Evolutionary conservation across 306 rosid genomes (phyloP).

Genomic region (Pyrus pyrifolia): DNA sequence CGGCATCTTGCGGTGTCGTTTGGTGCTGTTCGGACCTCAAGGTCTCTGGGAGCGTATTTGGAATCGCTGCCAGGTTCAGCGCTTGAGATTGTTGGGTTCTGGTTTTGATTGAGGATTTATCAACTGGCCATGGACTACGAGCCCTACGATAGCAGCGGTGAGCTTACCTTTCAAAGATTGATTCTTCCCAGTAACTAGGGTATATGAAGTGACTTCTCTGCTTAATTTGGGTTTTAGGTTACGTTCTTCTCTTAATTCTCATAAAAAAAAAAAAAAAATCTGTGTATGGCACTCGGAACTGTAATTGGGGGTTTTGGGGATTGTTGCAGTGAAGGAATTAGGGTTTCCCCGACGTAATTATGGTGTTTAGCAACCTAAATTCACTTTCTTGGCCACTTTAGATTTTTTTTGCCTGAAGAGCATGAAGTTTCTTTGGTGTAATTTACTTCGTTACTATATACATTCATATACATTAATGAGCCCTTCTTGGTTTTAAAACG

Average conservation of each 20-base stretch:
- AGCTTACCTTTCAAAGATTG: constrained; percentile 21
- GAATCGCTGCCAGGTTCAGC: not conserved
- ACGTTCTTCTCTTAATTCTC: constrained; percentile 9
- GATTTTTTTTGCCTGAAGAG: not conserved
- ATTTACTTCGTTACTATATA: not conserved
- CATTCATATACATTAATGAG: not conserved
- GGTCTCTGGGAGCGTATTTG: not conserved
- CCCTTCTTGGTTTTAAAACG: not conserved
- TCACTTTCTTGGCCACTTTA: not conserved
- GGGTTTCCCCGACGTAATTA: not conserved
- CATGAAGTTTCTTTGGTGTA: not conserved
- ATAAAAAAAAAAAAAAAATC: too few relatives aligned
- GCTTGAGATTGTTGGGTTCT: not conserved
- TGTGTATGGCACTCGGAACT: not conserved
- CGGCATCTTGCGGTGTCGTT: not conserved
- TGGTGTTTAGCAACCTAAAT: not conserved
- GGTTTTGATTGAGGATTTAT: not conserved
- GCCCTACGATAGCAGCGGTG: constrained; percentile 95
- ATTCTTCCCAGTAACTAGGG: constrained; percentile 9
- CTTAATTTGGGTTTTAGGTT: constrained; percentile 20
- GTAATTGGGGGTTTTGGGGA: not conserved
- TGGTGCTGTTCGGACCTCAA: not conserved
- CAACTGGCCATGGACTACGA: constrained; percentile 90
- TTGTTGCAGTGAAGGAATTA: not conserved
- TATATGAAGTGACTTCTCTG: constrained; percentile 3